Conservation (phyloP, 148 eudicot genomes). For the Cornus kousa region DNA sequence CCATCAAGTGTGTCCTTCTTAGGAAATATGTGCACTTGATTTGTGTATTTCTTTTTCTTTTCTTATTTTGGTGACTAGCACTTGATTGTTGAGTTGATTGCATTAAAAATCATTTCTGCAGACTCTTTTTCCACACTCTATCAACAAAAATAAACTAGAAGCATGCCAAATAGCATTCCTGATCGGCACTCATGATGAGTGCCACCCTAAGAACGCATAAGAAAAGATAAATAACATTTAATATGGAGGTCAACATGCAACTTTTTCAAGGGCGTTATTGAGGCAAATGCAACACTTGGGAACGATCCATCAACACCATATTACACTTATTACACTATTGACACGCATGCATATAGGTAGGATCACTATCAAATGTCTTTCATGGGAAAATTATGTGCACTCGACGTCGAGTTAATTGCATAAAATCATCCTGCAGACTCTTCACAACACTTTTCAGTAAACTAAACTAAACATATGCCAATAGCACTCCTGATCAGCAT, state of each 20-base stretch:
- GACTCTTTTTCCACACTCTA: too few relatives aligned
- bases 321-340: background rate
- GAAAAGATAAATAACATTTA: background rate
- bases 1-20: too few relatives aligned
- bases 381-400: background rate
- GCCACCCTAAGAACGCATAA: conserved; percentile 67
- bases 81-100: too few relatives aligned
- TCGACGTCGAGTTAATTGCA: background rate
- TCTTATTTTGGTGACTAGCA: too few relatives aligned
- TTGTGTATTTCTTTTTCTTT: too few relatives aligned
- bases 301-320: background rate
- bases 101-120: too few relatives aligned
- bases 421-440: background rate
- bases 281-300: background rate
- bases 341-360: background rate
- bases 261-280: background rate
- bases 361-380: background rate
- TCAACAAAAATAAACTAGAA: too few relatives aligned
- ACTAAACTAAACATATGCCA: conserved; percentile 2
- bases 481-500: background rate
- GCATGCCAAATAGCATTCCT: too few relatives aligned
- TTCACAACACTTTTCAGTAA: background rate
- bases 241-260: background rate
- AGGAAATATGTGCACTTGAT: too few relatives aligned
- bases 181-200: too few relatives aligned